A percentile compares a stretch with the other conserved stretches of the same genome.
Evolutionary conservation across 2,329 filamentous ascomycete genomes (phyloP).

Genomic region (Colletotrichum tofieldiae): DNA sequence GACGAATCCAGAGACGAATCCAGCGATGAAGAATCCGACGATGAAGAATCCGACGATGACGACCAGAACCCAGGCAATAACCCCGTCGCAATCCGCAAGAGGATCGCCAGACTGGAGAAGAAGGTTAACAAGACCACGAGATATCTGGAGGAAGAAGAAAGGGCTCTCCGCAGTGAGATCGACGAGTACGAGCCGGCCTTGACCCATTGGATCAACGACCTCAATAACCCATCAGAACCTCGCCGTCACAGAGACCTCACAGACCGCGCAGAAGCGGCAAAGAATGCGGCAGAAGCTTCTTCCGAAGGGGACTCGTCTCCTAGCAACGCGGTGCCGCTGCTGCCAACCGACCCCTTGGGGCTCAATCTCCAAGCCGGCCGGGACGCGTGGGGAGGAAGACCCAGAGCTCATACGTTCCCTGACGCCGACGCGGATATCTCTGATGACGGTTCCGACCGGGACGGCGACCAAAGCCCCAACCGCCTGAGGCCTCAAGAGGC

Average conservation of each 20-base stretch:
- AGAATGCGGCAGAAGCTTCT: neutral
- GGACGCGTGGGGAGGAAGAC: neutral
- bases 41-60: neutral
- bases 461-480: neutral
- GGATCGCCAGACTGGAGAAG: neutral
- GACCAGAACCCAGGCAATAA: neutral
- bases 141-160: neutral
- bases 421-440: neutral
- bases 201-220: neutral
- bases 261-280: neutral
- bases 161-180: neutral
- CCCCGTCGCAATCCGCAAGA: neutral
- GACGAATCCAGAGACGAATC: neutral
- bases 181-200: neutral
- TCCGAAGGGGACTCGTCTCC: neutral
- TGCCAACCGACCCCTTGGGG: neutral
- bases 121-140: neutral
- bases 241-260: neutral
- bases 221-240: neutral
- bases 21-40: neutral
- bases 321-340: neutral
- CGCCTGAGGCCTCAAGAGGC: neutral
- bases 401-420: neutral
- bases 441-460: neutral
- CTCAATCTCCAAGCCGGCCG: too few relatives aligned